Evolutionary conservation across 495 filamentous ascomycete species (phyloP).

Genomic region (Hyphodiscus hymeniophilus): DNA sequence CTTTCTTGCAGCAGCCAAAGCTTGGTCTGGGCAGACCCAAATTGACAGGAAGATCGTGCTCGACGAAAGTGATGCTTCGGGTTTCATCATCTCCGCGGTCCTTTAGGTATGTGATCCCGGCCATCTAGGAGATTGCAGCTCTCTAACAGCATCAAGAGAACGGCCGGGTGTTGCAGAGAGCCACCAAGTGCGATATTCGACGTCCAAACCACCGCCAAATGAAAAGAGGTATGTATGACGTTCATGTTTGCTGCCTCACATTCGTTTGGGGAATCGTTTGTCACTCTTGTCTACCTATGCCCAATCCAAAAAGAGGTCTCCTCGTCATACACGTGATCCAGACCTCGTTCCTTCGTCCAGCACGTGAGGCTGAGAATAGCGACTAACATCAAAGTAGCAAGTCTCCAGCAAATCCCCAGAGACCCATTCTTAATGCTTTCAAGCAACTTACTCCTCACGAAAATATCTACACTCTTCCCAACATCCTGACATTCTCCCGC

Average conservation of each 20-base stretch:
- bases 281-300: neutral
- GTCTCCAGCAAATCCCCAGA: slow-evolving; percentile 4
- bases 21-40: neutral
- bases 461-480: slow-evolving; percentile 94
- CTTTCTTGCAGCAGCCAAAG: neutral
- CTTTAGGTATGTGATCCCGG: neutral
- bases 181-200: slow-evolving; percentile 4
- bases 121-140: neutral
- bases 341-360: neutral
- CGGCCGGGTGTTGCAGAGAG: neutral
- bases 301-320: neutral
- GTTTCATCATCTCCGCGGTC: neutral
- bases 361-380: neutral
- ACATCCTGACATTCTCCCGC: slow-evolving; percentile 82
- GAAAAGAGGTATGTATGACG: slow-evolving; percentile 2
- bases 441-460: slow-evolving; percentile 47
- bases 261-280: neutral
- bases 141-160: neutral
- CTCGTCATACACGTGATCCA: slow-evolving; percentile 1
- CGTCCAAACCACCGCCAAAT: slow-evolving; percentile 4
- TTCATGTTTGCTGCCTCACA: neutral
- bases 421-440: slow-evolving; percentile 17
- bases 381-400: slow-evolving; percentile 1
- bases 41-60: neutral
- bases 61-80: neutral